Evolutionary conservation across 495 filamentous ascomycete species (phyloP).

Genomic region (Hyaloscypha hepaticicola): DNA sequence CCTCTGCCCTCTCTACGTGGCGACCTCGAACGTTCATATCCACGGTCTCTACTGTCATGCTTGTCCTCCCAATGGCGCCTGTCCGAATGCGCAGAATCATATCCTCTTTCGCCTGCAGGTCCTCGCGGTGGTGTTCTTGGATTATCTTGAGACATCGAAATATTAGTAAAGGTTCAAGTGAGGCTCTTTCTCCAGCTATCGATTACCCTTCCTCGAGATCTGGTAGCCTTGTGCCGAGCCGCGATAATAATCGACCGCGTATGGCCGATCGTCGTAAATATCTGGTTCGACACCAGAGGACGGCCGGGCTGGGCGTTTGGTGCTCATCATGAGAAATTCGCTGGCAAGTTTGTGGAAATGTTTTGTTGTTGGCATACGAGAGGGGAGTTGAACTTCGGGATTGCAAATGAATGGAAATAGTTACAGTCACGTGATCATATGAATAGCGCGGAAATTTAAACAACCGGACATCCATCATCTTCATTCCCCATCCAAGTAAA

Average conservation of each 20-base stretch:
- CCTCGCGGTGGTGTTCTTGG: slow-evolving; percentile 42
- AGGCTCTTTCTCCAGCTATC: slow-evolving; percentile 28
- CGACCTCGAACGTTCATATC: slow-evolving; percentile 33
- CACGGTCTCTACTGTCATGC: slow-evolving; percentile 32
- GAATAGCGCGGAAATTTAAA: too few relatives aligned
- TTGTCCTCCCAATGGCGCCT: slow-evolving; percentile 16
- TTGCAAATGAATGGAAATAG: too few relatives aligned
- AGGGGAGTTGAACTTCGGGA: not conserved
- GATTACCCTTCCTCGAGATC: slow-evolving; percentile 34
- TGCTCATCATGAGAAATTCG: slow-evolving; percentile 7
- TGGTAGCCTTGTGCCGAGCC: slow-evolving; percentile 23
- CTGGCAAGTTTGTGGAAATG: not conserved
- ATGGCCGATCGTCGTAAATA: slow-evolving; percentile 33
- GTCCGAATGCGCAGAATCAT: slow-evolving; percentile 36
- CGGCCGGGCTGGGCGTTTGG: slow-evolving; percentile 3
- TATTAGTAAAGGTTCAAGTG: slow-evolving; percentile 31
- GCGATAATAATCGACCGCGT: slow-evolving; percentile 19
- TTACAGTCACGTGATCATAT: not conserved
- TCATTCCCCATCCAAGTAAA: not conserved
- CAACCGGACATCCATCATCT: not conserved
- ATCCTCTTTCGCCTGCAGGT: slow-evolving; percentile 40
- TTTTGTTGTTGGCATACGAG: not conserved
- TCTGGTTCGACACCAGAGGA: slow-evolving; percentile 10
- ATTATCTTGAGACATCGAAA: slow-evolving; percentile 39
- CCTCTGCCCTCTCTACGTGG: slow-evolving; percentile 33